Evolutionary conservation across 2,329 filamentous ascomycete species (phyloP).

Genomic region (Trichoderma sp.): DNA sequence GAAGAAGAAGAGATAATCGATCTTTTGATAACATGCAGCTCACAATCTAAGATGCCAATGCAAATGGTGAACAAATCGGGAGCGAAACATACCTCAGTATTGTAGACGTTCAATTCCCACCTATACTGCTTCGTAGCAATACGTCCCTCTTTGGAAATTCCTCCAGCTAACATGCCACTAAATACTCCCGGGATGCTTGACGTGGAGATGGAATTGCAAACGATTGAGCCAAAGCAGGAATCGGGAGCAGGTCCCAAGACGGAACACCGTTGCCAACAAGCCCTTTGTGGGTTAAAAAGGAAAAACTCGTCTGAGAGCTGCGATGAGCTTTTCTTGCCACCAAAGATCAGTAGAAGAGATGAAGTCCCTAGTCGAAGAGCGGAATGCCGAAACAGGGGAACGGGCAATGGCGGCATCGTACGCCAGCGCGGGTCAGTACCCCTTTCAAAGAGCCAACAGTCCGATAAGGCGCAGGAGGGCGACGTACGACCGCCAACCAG

Average conservation of each 20-base stretch:
- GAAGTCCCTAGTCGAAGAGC: constrained; percentile 52
- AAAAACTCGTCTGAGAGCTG: constrained; percentile 51
- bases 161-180: constrained; percentile 67
- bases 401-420: constrained; percentile 61
- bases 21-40: background rate
- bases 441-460: constrained; percentile 72
- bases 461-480: constrained; percentile 63
- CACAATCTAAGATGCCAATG: background rate
- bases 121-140: constrained; percentile 62
- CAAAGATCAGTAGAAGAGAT: constrained; percentile 55
- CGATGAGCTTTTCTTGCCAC: constrained; percentile 56
- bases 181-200: constrained; percentile 34
- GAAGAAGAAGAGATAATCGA: background rate
- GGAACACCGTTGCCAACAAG: constrained; percentile 48
- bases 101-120: constrained; percentile 56
- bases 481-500: constrained; percentile 78
- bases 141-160: constrained; percentile 63
- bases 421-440: constrained; percentile 55
- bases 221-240: constrained; percentile 44
- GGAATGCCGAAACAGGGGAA: constrained; percentile 74
- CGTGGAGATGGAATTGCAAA: constrained; percentile 33
- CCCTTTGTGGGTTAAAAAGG: constrained; percentile 46
- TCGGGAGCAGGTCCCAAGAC: constrained; percentile 36
- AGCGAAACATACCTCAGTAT: constrained; percentile 36
- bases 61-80: background rate